Evolutionary conservation across 2,329 filamentous ascomycete genomes (phyloP).

Genomic region (Purpureocillium takamizusanense): DNA sequence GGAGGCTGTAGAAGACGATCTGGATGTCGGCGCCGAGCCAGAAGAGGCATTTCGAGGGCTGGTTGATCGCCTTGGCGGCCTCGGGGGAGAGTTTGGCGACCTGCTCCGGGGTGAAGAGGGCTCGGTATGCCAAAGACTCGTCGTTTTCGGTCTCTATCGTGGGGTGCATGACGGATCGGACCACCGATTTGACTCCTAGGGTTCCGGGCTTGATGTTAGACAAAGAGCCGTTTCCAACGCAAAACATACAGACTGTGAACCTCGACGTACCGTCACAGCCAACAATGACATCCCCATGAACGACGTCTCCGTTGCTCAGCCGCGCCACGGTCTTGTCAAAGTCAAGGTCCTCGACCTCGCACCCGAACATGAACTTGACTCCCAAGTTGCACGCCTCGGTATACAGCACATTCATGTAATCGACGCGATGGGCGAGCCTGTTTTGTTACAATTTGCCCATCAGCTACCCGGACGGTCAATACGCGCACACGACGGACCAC

Average conservation of each 20-base stretch:
- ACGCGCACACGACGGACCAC: too few species aligned
- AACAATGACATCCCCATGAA: constrained; percentile 7
- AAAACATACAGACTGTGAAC: not conserved
- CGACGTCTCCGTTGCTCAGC: constrained; percentile 3
- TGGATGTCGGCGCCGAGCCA: constrained; percentile 6
- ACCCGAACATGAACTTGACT: constrained; percentile 4
- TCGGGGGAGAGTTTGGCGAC: constrained; percentile 1
- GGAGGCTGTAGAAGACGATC: constrained; percentile 6
- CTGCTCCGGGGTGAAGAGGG: constrained; percentile 2
- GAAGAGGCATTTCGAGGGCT: constrained; percentile 1
- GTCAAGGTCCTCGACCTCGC: constrained; percentile 5
- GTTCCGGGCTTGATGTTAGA: too few species aligned
- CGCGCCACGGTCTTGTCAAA: constrained; percentile 4
- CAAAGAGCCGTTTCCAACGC: too few species aligned
- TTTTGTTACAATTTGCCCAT: too few species aligned
- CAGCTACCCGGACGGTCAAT: too few species aligned
- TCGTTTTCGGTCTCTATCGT: not conserved
- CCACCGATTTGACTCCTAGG: constrained; percentile 6
- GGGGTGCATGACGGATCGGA: constrained; percentile 6
- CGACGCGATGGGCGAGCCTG: constrained; percentile 8
- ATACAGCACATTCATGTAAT: constrained; percentile 7
- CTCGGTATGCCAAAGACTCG: constrained; percentile 7
- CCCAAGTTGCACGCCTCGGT: constrained; percentile 6
- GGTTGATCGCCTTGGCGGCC: not conserved
- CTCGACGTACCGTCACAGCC: constrained; percentile 6